A percentile compares a stretch with the other conserved stretches of the same genome.
phyloP scores from a whole-genome alignment of 345 rosid species.

The Populus deltoides region DNA sequence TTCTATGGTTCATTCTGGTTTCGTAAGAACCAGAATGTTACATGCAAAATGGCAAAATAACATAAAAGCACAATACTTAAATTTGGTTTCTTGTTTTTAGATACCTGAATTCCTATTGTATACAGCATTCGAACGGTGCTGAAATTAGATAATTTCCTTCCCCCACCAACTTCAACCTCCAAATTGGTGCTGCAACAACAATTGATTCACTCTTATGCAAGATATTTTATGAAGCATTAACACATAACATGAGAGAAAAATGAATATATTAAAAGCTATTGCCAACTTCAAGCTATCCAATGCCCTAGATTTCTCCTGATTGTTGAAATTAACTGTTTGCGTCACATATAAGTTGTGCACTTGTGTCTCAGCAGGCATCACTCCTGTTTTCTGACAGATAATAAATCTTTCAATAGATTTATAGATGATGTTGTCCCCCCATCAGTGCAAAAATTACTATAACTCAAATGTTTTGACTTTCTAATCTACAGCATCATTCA shows the following conservation, averaged over 20 bases:
- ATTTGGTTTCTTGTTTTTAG: neutral
- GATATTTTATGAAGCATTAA: neutral
- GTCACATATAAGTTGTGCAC: neutral
- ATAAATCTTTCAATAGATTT: neutral
- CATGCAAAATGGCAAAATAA: neutral
- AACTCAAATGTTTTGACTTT: neutral
- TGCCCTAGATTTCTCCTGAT: neutral
- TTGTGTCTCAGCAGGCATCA: too few relatives aligned
- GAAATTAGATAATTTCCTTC: conserved; percentile 83
- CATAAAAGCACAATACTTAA: neutral
- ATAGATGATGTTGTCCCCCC: neutral
- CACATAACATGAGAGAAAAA: neutral
- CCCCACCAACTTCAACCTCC: conserved; percentile 91
- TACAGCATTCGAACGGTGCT: conserved; percentile 78
- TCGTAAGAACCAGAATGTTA: neutral
- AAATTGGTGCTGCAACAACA: conserved; percentile 60
- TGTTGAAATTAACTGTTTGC: neutral
- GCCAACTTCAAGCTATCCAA: neutral
- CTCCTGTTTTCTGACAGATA: neutral
- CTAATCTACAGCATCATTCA: neutral
- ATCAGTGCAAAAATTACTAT: neutral
- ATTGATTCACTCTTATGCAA: neutral
- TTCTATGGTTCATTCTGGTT: neutral
- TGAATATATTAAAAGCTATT: too few relatives aligned
- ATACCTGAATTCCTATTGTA: conserved; percentile 82